Evolutionary conservation across 2,329 filamentous ascomycete species (phyloP), one percentile per base, ranked within the genome.

Genomic region (Plenodomus tracheiphilus): DNA sequence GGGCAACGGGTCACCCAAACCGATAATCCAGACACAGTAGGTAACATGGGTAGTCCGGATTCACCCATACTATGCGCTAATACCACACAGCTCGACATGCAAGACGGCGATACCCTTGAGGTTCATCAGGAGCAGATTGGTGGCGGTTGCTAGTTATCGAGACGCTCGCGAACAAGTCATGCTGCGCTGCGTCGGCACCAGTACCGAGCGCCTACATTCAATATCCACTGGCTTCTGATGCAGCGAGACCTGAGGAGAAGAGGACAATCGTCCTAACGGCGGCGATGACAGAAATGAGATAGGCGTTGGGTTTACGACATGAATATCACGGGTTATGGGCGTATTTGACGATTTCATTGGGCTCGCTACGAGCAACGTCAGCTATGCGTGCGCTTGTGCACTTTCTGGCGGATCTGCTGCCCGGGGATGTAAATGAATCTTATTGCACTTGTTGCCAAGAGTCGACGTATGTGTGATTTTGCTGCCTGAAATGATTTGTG

Each of bases 101-200:
- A 85, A 59, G 94, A 99, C 63, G 93, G 94, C 30, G 94, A 99
- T 68, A 95, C 90, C 1, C 85, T 99, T 20, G 94, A 99, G 70
- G 94, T 99, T 20, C 93, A 97, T 73, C 94, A 97, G 74, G 94
- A 99, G 74, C 94, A 99, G 77, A 94, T 97, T 54, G 94, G 94
- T 52, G 93, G 92, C 53, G 75, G 66, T 56, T 75, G 64, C 61
- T 72, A 60, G 56, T 40, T 28, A 35, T 39, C 17, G 32, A 38
- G 28, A 49, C 28, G 28, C 28, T 32, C 22, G 22, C 22, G 22
- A 25, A 10, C 5, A 6, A 10, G 6, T 25, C 9, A 32, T 4
- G 13, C 28, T 32, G 28, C 11, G 28, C 28, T 32, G 28, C 28
- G 11, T 15, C 4, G 28, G 6, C 28, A 32, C 49, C 39, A 37